Conservation (phyloP, 306 rosid species). For the Castanospermum australe region DNA sequence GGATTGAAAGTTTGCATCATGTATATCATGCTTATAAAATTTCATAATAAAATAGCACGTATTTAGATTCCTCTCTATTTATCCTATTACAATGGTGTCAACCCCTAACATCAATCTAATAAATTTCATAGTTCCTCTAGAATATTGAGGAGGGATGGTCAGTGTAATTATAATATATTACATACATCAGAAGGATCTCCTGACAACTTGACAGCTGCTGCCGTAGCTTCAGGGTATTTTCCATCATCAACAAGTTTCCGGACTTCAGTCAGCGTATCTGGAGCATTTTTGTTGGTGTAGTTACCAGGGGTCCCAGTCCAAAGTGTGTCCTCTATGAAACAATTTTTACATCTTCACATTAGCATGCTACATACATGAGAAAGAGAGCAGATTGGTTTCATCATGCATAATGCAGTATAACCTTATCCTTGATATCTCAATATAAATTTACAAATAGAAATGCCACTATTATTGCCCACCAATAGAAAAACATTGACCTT, state of each 20-base stretch:
- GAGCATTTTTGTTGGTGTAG: conserved; percentile 58
- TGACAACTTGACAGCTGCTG: conserved; percentile 45
- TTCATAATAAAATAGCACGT: not conserved
- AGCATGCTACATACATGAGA: not conserved
- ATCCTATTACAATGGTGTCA: not conserved
- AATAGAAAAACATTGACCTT: conserved; percentile 2
- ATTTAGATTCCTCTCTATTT: not conserved
- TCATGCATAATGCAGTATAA: not conserved
- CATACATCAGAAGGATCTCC: conserved; percentile 60
- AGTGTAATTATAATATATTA: conserved; percentile 15
- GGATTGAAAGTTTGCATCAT: too few species aligned
- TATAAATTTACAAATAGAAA: not conserved
- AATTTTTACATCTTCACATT: conserved; percentile 11
- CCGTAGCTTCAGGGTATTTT: conserved; percentile 59
- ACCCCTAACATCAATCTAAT: conserved; percentile 1
- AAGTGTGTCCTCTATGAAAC: conserved; percentile 67
- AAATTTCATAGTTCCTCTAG: not conserved
- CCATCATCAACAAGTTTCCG: conserved; percentile 59
- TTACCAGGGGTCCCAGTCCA: conserved; percentile 77
- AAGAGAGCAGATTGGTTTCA: not conserved
- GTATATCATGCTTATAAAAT: too few species aligned
- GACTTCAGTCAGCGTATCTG: conserved; percentile 51
- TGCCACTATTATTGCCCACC: not conserved
- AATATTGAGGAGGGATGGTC: not conserved
- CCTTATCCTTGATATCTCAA: not conserved